Base-by-base conservation (phyloP, 768 basidiomycete species). In the Coprinopsis sp. region DNA sequence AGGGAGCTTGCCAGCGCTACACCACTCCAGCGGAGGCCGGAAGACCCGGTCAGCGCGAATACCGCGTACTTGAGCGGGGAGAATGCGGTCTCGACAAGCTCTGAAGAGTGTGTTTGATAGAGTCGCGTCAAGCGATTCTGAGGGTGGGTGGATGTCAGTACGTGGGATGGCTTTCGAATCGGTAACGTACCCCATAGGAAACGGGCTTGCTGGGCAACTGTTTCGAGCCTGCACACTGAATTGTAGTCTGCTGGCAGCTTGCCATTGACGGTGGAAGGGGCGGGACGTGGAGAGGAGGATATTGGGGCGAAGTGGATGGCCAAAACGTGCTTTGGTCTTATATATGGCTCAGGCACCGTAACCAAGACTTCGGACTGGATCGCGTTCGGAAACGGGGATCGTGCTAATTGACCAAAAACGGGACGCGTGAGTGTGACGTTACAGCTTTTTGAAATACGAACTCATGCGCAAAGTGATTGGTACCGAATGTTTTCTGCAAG, bases 31-130 rank as follows among this genome's bases (percentile, higher is more conserved):
- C 25, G 51, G 14, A 63, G 50, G 23, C 60, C 36, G 4, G 51
- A 24, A 43, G 44, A 51, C 39, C 64, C 64, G 38, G 60, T 25
- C 29, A 53, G 37, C 29, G 59, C 54, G 46, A 66, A 64, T 13
- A 60, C 28, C 14, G 63, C 56, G 37, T 66, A 66, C 56, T 66
- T 66, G 14, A 52, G 50, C 8, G 64, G 64, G 0, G 63, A 56
- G 22, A 59, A 34, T 4, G 54, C 49, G 2, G 58, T 57, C 49
- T 66, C 64, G 16, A 56, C 47, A 38, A 54, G 34, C 14, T 51
- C 51, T 24, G 38, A 53, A 22, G 46, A 34, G 22, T 51, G 46
- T 13, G 27, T 14, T 29, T 49, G 19, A 12, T 33, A 22, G 18
- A 44, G 22, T 14, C 33, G 40, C 14, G 13, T 28, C 1, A 31